These are phyloP conservation scores for Leccinum arenicola DNA, from an alignment of 768 basidiomycete genomes.

Conservation along the genomic window DNA sequence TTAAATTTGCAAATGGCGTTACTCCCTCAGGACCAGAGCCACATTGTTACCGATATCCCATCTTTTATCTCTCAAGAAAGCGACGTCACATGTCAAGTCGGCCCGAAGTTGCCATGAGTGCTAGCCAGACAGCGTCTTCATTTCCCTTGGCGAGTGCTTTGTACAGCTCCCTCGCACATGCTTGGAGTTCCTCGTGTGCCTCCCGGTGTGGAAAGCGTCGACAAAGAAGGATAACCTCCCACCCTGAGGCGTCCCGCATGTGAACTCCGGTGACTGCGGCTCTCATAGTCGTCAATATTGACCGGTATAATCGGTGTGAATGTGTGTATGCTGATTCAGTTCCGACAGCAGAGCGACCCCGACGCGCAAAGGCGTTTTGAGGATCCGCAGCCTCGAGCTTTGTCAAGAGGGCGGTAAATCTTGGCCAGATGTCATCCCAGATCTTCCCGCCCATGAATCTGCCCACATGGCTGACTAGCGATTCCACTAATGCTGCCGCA, in stretches of 20 bases:
- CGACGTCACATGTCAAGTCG: conserved; percentile 39
- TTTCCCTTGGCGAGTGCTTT: conserved; percentile 56
- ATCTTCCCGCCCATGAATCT: conserved; percentile 82
- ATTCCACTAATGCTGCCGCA: conserved; percentile 70
- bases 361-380: conserved; percentile 61
- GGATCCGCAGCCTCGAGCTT: conserved; percentile 62
- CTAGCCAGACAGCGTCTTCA: conserved; percentile 83
- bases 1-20: conserved; percentile 18
- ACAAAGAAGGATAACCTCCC: conserved; percentile 78
- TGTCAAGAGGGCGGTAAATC: conserved; percentile 59
- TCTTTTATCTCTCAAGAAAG: conserved; percentile 50
- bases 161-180: conserved; percentile 64
- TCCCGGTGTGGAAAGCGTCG: conserved; percentile 70
- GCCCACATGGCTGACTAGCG: conserved; percentile 67
- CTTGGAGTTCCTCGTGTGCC: conserved; percentile 74
- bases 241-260: conserved; percentile 65
- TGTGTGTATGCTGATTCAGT: conserved; percentile 75
- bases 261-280: conserved; percentile 65
- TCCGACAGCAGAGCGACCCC: conserved; percentile 49
- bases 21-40: conserved; percentile 25
- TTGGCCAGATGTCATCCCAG: conserved; percentile 94
- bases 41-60: conserved; percentile 61
- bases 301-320: conserved; percentile 77
- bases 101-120: conserved; percentile 53
- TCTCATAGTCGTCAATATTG: conserved; percentile 72